These are phyloP conservation scores for Ganoderma multipileum DNA, from an alignment of 1,284 basidiomycete species.

Conservation along the genomic window DNA sequence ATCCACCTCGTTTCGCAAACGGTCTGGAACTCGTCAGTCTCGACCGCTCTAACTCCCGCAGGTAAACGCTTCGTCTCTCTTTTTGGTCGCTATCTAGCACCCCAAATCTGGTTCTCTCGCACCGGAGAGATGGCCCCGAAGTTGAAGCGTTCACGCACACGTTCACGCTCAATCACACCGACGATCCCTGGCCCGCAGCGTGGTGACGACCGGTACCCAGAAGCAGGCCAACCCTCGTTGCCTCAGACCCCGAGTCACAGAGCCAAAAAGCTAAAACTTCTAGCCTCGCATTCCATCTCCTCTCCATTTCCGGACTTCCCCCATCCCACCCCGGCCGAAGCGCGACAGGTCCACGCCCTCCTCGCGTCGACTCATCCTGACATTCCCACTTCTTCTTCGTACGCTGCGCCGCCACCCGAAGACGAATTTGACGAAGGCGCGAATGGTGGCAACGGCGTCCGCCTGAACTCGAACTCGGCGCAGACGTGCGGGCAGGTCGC, in stretches of 20 bases:
- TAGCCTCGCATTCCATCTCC: slow-evolving; percentile 47
- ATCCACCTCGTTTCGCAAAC: background rate
- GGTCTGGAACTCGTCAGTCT: slow-evolving; percentile 1
- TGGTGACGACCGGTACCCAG: slow-evolving; percentile 1
- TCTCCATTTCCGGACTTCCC: slow-evolving; percentile 63
- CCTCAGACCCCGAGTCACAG: slow-evolving; percentile 27
- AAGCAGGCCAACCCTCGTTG: background rate
- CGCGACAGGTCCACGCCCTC: slow-evolving; percentile 52
- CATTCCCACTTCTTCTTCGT: slow-evolving; percentile 29
- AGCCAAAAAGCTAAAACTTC: slow-evolving; percentile 60
- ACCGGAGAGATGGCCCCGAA: slow-evolving; percentile 29
- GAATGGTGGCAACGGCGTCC: slow-evolving; percentile 29
- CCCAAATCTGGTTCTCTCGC: background rate
- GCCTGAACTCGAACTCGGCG: slow-evolving; percentile 45
- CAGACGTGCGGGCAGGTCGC: slow-evolving; percentile 62
- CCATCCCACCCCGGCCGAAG: slow-evolving; percentile 59
- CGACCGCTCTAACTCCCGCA: background rate
- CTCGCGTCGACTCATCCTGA: slow-evolving; percentile 45
- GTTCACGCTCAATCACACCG: slow-evolving; percentile 28
- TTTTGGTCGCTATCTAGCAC: background rate
- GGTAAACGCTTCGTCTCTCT: background rate
- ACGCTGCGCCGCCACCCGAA: slow-evolving; percentile 20
- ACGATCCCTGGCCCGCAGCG: slow-evolving; percentile 16
- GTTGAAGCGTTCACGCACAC: slow-evolving; percentile 36
- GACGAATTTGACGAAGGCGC: background rate